Evolutionary conservation across 139 green algal genomes (phyloP).

Genomic region (Chlamydomonas applanata): DNA sequence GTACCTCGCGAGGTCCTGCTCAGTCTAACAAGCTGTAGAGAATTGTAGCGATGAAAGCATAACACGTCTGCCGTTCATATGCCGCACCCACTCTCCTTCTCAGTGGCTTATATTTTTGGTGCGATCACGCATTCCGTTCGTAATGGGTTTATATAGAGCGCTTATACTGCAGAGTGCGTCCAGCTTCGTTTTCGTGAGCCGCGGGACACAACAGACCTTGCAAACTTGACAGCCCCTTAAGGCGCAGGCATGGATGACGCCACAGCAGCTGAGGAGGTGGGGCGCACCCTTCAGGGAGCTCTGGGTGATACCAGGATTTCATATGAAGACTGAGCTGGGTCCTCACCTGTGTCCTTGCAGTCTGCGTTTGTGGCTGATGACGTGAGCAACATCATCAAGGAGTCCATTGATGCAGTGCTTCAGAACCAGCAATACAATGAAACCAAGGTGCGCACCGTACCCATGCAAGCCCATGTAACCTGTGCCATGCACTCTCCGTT

Average conservation of each 20-base stretch:
- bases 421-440: conserved; percentile 71
- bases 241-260: neutral
- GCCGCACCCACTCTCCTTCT: too few relatives aligned
- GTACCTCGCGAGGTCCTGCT: too few relatives aligned
- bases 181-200: too few relatives aligned
- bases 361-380: conserved; percentile 79
- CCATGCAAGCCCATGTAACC: neutral
- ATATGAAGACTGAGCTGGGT: neutral
- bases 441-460: conserved; percentile 50
- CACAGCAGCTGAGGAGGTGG: neutral
- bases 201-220: too few relatives aligned
- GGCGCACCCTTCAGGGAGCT: neutral
- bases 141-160: too few relatives aligned
- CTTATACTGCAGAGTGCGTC: too few relatives aligned
- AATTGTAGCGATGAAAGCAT: too few relatives aligned
- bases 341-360: conserved; percentile 38
- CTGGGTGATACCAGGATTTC: neutral
- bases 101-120: too few relatives aligned
- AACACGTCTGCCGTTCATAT: too few relatives aligned
- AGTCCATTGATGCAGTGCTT: conserved; percentile 72
- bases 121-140: too few relatives aligned
- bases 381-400: conserved; percentile 84
- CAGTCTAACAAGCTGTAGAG: too few relatives aligned
- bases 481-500: neutral
- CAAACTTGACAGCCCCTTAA: too few relatives aligned